A percentile compares a stretch with the other conserved stretches of the same genome.
Conservation (phyloP, 805 yeast genomes). For the Lipomyces anomalus region DNA sequence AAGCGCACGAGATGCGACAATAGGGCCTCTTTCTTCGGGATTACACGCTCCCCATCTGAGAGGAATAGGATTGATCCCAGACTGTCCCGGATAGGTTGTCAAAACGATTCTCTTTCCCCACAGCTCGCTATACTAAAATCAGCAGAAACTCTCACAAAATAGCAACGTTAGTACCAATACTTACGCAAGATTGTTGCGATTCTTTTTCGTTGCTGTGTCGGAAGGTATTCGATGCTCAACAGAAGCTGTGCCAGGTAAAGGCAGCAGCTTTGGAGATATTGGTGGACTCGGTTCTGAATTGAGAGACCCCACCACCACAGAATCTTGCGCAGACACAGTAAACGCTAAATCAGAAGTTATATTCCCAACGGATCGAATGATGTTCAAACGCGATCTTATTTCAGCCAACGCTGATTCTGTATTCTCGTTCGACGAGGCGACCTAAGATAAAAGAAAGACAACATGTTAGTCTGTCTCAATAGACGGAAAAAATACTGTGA, state of each 20-base stretch:
- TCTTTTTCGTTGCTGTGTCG: not conserved
- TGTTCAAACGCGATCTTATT: not conserved
- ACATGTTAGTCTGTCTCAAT: too few relatives aligned
- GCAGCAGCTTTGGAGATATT: slow-evolving; percentile 14
- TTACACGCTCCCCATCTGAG: slow-evolving; percentile 51
- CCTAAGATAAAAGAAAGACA: too few relatives aligned
- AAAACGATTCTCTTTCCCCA: slow-evolving; percentile 38
- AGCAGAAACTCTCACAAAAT: too few relatives aligned
- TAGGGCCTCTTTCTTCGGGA: slow-evolving; percentile 44
- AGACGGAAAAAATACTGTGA: too few relatives aligned
- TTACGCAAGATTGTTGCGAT: too few relatives aligned
- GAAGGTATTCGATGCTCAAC: not conserved
- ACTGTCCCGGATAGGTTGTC: slow-evolving; percentile 51
- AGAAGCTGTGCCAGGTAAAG: too few relatives aligned
- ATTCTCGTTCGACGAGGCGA: not conserved
- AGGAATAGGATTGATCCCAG: slow-evolving; percentile 44
- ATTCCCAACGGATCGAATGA: not conserved
- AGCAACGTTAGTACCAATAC: too few relatives aligned
- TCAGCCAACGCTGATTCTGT: not conserved
- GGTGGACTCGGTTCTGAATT: slow-evolving; percentile 17
- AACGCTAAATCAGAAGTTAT: not conserved
- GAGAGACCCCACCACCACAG: not conserved
- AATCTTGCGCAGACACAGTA: not conserved
- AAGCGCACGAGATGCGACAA: slow-evolving; percentile 48
- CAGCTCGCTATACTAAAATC: slow-evolving; percentile 10